Base-by-base conservation (phyloP, 1,284 basidiomycete species). In the Pseudomicrostroma phylloplanum region DNA sequence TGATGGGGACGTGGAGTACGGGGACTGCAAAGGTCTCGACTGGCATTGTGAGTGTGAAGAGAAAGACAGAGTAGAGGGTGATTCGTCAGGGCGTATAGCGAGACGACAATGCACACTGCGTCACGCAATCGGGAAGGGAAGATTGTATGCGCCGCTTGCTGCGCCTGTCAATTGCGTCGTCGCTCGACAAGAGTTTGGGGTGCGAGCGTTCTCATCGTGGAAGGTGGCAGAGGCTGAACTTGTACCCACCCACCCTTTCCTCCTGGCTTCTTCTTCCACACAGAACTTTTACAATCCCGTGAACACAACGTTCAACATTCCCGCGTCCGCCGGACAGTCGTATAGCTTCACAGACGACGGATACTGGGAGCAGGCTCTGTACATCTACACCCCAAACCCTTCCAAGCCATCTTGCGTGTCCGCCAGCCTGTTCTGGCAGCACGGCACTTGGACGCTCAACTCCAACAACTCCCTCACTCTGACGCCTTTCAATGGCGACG, bases 301-400 rank as follows among this genome's bases (percentile, higher is more conserved):
- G 23, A 76, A 72, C 42, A 66, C 70, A 26, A 71, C 71, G 13
- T 79, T 79, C 65, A 74, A 25, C 13, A 58, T 73, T 11, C 78
- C 78, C 4, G 48, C 49, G 1, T 70, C 69, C 2, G 62, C 75
- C 1, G 78, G 78, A 3, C 63, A 68, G 46, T 68, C 75, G 9
- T 78, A 79, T 67, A 77, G 74, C 61, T 79, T 79, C 61, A 70
- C 73, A 2, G 64, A 58, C n/a, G 76, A 76, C 59, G 77, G 77
- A 1, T 73, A 63, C 57, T 79, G 76, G 74, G 78, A 79, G 66
- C 66, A 77, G 63, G 69, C 74, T 19, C 71, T 71, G 23, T 75
- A 74, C 58, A 62, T 72, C 57, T 75, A 74, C 25, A 63, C 60
- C 9, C 66, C 70, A 0, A 72, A 75, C 51, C 69, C 71, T 74